A percentile compares a stretch with the other conserved stretches of the same genome.
Conservation (phyloP, 192 early-diverging fungal genomes). For the Umbelopsis sp. region DNA sequence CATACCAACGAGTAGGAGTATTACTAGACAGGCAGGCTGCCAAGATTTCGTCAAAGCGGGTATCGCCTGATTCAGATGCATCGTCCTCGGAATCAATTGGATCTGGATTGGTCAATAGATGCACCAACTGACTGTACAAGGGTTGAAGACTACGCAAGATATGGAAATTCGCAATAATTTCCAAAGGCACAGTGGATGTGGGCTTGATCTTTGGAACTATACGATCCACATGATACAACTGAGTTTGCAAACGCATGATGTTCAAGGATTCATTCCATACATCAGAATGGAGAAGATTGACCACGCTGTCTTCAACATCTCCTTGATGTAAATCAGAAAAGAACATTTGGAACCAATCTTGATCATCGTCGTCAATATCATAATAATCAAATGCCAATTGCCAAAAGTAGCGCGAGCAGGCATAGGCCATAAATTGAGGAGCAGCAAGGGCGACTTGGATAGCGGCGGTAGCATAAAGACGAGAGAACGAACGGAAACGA, state of each 20-base stretch:
- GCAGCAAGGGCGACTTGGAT: constrained; percentile 32
- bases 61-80: constrained; percentile 25
- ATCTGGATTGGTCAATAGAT: constrained; percentile 21
- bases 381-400: constrained; percentile 31
- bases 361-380: constrained; percentile 30
- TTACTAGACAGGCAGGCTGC: not conserved
- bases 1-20: constrained; percentile 30
- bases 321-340: constrained; percentile 34
- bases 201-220: not conserved
- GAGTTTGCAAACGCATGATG: constrained; percentile 33
- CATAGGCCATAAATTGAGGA: constrained; percentile 19
- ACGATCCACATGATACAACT: constrained; percentile 11
- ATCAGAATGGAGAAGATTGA: constrained; percentile 26
- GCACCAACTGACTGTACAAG: constrained; percentile 25
- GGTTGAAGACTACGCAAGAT: constrained; percentile 34
- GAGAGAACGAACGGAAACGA: constrained; percentile 22
- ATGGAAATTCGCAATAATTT: constrained; percentile 36
- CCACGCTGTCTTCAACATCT: constrained; percentile 35
- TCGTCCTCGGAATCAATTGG: not conserved
- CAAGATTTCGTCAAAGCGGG: constrained; percentile 31
- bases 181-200: constrained; percentile 26
- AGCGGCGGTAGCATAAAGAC: constrained; percentile 42
- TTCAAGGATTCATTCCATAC: constrained; percentile 38
- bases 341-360: constrained; percentile 23
- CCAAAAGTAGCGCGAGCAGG: constrained; percentile 35